Evolutionary conservation across 192 early-diverging fungal genomes (phyloP).

Genomic region (Mortierella antarctica): DNA sequence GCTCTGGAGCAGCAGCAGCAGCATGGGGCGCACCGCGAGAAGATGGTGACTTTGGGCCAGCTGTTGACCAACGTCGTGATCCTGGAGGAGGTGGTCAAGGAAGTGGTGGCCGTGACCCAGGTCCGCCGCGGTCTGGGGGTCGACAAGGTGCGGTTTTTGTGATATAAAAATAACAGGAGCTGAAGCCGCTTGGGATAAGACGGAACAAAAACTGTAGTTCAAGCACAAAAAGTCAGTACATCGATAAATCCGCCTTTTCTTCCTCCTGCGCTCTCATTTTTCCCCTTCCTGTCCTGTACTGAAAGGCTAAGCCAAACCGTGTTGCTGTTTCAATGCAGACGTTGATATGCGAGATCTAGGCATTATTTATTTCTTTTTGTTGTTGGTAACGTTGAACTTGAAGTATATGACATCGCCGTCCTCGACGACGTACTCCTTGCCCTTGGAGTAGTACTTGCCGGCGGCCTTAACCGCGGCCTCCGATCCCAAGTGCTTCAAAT

Average conservation of each 20-base stretch:
- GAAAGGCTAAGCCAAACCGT: too few relatives aligned
- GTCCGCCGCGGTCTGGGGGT: constrained; percentile 81
- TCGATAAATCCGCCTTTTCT: neutral
- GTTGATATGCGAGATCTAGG: neutral
- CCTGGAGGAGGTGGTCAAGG: constrained; percentile 92
- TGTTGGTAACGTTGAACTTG: constrained; percentile 59
- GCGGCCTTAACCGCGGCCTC: constrained; percentile 79
- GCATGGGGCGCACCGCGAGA: constrained; percentile 42
- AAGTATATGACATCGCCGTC: constrained; percentile 70
- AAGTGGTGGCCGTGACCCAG: constrained; percentile 86
- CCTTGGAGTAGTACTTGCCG: constrained; percentile 79
- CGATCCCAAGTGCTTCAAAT: constrained; percentile 67
- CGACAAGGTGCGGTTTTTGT: constrained; percentile 67
- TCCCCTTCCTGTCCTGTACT: neutral
- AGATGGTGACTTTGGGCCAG: constrained; percentile 62
- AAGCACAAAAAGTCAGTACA: too few relatives aligned
- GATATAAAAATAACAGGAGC: neutral
- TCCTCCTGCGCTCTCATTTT: neutral
- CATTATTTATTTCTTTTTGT: constrained; percentile 50
- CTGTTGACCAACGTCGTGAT: constrained; percentile 93
- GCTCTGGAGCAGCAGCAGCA: constrained; percentile 20
- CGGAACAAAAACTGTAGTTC: too few relatives aligned
- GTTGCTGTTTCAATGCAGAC: neutral
- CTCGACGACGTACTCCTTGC: constrained; percentile 78
- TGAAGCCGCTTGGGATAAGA: neutral